A percentile compares a stretch with the other conserved stretches of the same genome.
These are phyloP conservation scores for Hirsutella thompsonii DNA, from an alignment of 2,329 filamentous ascomycete species.

Conservation along the genomic window DNA sequence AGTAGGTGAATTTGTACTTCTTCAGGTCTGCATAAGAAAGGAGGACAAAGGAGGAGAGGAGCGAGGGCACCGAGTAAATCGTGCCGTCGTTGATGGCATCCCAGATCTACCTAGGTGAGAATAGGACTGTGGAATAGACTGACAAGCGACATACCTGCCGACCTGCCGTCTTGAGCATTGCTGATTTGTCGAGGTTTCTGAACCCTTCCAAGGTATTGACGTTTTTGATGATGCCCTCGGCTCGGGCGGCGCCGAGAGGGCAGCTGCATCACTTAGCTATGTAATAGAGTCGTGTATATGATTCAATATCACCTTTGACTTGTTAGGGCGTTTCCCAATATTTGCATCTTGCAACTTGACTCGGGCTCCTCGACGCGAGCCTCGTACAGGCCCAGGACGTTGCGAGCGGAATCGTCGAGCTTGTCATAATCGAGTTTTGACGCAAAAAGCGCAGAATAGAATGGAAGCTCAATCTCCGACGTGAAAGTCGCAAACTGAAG, in stretches of 20 bases:
- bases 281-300: constrained; percentile 3
- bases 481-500: constrained; percentile 75
- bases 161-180: constrained; percentile 66
- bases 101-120: constrained; percentile 59
- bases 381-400: constrained; percentile 80
- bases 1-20: constrained; percentile 96
- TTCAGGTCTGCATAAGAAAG: constrained; percentile 93
- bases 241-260: constrained; percentile 61
- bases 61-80: constrained; percentile 87
- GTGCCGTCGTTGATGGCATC: constrained; percentile 94
- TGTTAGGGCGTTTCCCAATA: constrained; percentile 75
- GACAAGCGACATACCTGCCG: constrained; percentile 46
- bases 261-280: constrained; percentile 29
- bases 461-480: constrained; percentile 89
- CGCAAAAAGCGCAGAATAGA: constrained; percentile 84
- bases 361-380: constrained; percentile 61
- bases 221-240: constrained; percentile 90
- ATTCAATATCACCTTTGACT: constrained; percentile 57
- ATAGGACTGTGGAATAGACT: not conserved
- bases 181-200: constrained; percentile 65
- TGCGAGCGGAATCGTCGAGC: constrained; percentile 83
- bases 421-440: constrained; percentile 96
- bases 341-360: constrained; percentile 77
- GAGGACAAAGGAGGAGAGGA: constrained; percentile 78
- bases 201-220: constrained; percentile 95